phyloP scores from a whole-genome alignment of 1,284 basidiomycete genomes.

The Vanrija pseudolonga region DNA sequence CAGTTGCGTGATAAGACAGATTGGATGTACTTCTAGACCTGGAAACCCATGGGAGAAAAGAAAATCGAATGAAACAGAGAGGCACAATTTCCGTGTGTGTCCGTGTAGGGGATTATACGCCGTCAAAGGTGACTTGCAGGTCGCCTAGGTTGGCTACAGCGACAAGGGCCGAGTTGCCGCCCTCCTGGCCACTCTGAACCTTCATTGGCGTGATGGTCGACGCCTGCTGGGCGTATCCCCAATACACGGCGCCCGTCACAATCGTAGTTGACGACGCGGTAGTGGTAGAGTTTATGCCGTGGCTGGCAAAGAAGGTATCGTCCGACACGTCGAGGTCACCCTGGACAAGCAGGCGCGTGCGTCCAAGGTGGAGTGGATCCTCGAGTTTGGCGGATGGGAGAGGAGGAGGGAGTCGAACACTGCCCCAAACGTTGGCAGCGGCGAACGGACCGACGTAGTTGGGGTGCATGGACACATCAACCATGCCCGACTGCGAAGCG shows the following conservation, averaged over 20 bases:
- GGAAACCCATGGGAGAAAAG: too few species aligned
- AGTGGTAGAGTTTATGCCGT: constrained; percentile 23
- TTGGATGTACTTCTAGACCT: too few species aligned
- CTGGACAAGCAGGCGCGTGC: constrained; percentile 20
- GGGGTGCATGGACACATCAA: constrained; percentile 37
- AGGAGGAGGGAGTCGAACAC: constrained; percentile 25
- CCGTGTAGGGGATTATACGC: constrained; percentile 16
- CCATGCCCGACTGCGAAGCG: constrained; percentile 33
- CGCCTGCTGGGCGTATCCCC: constrained; percentile 7
- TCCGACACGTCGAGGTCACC: constrained; percentile 26
- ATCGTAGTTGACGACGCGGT: constrained; percentile 17
- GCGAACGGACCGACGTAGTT: constrained; percentile 46
- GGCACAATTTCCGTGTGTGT: too few species aligned
- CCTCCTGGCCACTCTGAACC: constrained; percentile 16
- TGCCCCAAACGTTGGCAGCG: constrained; percentile 36
- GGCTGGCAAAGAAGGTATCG: constrained; percentile 16
- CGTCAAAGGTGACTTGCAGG: constrained; percentile 38
- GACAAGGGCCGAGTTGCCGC: constrained; percentile 25
- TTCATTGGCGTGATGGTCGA: constrained; percentile 1
- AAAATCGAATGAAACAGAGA: too few species aligned
- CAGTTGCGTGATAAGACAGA: too few species aligned
- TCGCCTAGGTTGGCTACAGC: constrained; percentile 37
- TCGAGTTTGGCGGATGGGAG: not conserved
- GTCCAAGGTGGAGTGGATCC: constrained; percentile 24
- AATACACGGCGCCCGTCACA: constrained; percentile 31